These are phyloP conservation scores for Dacryopinax spathularia DNA, from an alignment of 768 basidiomycete genomes.

Conservation along the genomic window DNA sequence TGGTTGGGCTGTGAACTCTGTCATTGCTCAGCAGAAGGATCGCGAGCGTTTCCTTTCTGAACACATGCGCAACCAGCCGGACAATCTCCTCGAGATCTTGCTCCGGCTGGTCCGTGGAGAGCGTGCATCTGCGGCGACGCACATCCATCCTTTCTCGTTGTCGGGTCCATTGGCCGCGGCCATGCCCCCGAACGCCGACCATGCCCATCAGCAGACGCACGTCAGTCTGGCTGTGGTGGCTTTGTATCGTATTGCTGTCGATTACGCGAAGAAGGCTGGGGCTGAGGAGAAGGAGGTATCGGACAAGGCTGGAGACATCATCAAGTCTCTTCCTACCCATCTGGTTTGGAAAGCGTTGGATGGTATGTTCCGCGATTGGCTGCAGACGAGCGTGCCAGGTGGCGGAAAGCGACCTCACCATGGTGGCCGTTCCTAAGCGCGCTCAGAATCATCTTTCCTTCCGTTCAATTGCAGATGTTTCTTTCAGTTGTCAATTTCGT, in stretches of 20 bases:
- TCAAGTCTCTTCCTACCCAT: slow-evolving; percentile 74
- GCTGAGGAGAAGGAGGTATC: slow-evolving; percentile 44
- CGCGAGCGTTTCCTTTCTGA: slow-evolving; percentile 80
- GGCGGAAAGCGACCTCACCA: not conserved
- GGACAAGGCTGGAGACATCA: slow-evolving; percentile 71
- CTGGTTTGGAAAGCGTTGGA: slow-evolving; percentile 84
- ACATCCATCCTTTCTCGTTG: slow-evolving; percentile 40
- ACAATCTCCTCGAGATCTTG: slow-evolving; percentile 86
- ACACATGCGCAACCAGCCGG: slow-evolving; percentile 60
- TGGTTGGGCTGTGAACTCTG: slow-evolving; percentile 75
- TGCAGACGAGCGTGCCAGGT: not conserved
- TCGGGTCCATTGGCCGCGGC: slow-evolving; percentile 41
- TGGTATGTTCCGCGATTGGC: slow-evolving; percentile 74
- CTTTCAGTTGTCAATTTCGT: not conserved
- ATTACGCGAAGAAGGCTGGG: slow-evolving; percentile 60
- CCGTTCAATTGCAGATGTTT: not conserved
- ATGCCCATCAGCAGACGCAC: slow-evolving; percentile 82
- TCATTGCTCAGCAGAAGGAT: slow-evolving; percentile 55
- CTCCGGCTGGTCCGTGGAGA: slow-evolving; percentile 85
- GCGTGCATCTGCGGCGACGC: slow-evolving; percentile 36
- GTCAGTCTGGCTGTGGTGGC: slow-evolving; percentile 87
- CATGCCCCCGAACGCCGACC: slow-evolving; percentile 58
- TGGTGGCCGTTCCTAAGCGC: not conserved
- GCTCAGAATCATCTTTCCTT: not conserved
- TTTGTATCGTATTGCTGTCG: slow-evolving; percentile 69